A percentile compares a stretch with the other conserved stretches of the same genome.
Evolutionary conservation across 352 stramenopile genomes (phyloP).

Genomic region (Pythium grandisporangium): DNA sequence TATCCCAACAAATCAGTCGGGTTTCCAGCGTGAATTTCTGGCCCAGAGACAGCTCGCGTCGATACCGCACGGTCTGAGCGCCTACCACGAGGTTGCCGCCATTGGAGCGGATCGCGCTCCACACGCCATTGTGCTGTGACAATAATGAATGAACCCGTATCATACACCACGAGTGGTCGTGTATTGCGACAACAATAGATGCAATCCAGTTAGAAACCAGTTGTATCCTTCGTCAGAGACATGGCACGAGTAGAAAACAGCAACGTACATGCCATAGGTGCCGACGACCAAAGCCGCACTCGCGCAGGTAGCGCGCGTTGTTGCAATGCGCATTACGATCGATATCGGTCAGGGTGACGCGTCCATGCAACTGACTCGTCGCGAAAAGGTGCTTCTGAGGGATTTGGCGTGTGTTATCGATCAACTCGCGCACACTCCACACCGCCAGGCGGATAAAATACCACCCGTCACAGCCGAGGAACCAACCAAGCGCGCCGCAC

Average conservation of each 20-base stretch:
- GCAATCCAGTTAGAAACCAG: no score
- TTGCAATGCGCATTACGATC: constrained; percentile 85
- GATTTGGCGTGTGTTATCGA: constrained; percentile 7
- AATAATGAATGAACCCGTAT: no score
- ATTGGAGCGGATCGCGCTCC: constrained; percentile 34
- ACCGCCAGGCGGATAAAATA: constrained; percentile 53
- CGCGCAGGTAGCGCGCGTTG: constrained; percentile 77
- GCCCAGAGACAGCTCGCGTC: constrained; percentile 65
- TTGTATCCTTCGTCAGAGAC: no score
- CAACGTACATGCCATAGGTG: constrained; percentile 72
- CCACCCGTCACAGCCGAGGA: constrained; percentile 69
- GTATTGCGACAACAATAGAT: no score
- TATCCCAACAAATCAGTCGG: constrained; percentile 73
- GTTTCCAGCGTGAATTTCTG: constrained; percentile 63
- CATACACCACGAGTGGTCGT: no score
- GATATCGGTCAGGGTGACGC: constrained; percentile 54
- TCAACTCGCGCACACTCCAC: constrained; percentile 10
- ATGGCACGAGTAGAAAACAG: no score
- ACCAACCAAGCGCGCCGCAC: constrained; percentile 19
- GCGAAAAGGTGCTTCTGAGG: constrained; percentile 42
- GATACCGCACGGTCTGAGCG: constrained; percentile 73
- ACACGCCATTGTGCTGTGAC: constrained; percentile 66
- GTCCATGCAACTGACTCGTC: constrained; percentile 27
- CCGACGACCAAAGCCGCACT: constrained; percentile 71
- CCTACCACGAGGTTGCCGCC: constrained; percentile 76